phyloP scores from a whole-genome alignment of 1,139 yeast genomes.

The Geotrichum carabidarum region DNA sequence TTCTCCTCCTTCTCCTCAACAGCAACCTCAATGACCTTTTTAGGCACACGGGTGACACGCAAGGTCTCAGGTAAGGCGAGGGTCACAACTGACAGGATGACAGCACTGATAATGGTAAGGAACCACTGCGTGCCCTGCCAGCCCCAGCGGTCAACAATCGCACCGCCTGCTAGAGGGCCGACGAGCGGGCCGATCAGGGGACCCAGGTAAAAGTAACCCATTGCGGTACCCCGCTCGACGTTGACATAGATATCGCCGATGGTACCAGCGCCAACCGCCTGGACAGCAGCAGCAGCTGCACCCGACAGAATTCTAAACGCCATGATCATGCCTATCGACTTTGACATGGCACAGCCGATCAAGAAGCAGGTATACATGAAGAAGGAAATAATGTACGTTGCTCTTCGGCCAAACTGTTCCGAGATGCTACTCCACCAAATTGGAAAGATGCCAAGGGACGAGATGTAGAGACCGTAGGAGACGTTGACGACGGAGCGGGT shows the following conservation, averaged over 20 bases:
- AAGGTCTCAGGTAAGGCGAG: conserved; percentile 74
- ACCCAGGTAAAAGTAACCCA: conserved; percentile 78
- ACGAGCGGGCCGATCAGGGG: conserved; percentile 76
- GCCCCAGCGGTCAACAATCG: conserved; percentile 64
- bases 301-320: conserved; percentile 68
- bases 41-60: conserved; percentile 11
- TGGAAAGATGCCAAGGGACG: conserved; percentile 75
- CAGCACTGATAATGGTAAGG: conserved; percentile 61
- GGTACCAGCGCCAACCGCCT: conserved; percentile 87
- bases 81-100: conserved; percentile 47
- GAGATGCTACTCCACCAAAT: conserved; percentile 86
- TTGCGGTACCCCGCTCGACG: conserved; percentile 67
- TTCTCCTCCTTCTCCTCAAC: conserved; percentile 12
- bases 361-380: conserved; percentile 58
- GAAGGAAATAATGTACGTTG: conserved; percentile 67
- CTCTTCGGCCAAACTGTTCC: conserved; percentile 64
- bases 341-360: conserved; percentile 67
- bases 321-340: conserved; percentile 57
- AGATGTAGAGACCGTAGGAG: conserved; percentile 71
- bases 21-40: neutral
- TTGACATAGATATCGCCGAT: conserved; percentile 67
- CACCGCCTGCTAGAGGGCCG: conserved; percentile 80
- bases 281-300: conserved; percentile 80
- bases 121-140: conserved; percentile 93
- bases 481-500: conserved; percentile 59